phyloP scores from a whole-genome alignment of 192 early-diverging fungal species.

The Backusella luteola region DNA sequence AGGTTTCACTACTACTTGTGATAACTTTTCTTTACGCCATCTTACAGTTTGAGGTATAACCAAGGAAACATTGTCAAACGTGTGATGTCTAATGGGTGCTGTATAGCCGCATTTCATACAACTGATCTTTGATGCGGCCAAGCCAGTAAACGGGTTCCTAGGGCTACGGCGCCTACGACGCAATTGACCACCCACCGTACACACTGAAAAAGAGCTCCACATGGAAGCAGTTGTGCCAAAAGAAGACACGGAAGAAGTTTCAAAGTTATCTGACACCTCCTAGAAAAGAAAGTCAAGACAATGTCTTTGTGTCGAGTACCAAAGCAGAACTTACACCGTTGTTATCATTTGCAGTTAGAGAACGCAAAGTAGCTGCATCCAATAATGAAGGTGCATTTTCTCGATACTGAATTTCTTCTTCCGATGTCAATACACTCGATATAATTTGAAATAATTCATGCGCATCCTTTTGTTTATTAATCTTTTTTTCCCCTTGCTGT shows the following conservation, averaged over 20 bases:
- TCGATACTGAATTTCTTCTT: slow-evolving; percentile 51
- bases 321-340: background rate
- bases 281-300: background rate
- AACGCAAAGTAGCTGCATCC: slow-evolving; percentile 22
- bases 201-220: slow-evolving; percentile 42
- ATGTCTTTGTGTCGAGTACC: background rate
- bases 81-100: slow-evolving; percentile 71
- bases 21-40: too few relatives aligned
- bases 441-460: slow-evolving; percentile 89
- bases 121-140: slow-evolving; percentile 68
- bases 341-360: slow-evolving; percentile 19
- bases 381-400: slow-evolving; percentile 29
- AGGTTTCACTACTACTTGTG: too few relatives aligned
- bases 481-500: background rate
- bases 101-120: slow-evolving; percentile 73
- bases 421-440: slow-evolving; percentile 68
- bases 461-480: slow-evolving; percentile 63
- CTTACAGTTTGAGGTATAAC: slow-evolving; percentile 51
- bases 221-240: slow-evolving; percentile 38
- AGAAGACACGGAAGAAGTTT: slow-evolving; percentile 35
- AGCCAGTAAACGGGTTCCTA: slow-evolving; percentile 55
- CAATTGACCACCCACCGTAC: slow-evolving; percentile 32
- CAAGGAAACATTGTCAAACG: slow-evolving; percentile 70
- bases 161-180: slow-evolving; percentile 34
- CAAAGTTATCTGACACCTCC: slow-evolving; percentile 22